Evolutionary conservation across 805 yeast genomes (phyloP), one percentile per base, ranked within the genome.

Genomic region (Pichia heedii): DNA sequence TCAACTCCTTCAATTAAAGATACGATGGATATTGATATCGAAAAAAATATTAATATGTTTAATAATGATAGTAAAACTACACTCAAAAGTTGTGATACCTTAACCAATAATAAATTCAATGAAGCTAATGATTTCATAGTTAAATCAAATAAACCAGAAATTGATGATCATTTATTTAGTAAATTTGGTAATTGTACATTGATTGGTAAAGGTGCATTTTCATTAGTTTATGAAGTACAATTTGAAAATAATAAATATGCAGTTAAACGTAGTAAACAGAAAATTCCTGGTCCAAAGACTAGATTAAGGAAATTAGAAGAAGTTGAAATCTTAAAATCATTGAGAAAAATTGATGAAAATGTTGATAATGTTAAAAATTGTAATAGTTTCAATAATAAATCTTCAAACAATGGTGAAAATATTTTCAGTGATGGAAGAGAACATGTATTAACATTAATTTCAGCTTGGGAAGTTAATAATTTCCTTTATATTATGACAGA

Each of bases 401-500:
- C n/a, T n/a, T n/a, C n/a, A n/a, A n/a, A n/a, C n/a, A n/a, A n/a
- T n/a, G n/a, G n/a, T 6, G 49, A 45, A 32, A 40, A 39, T 22
- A 50, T 29, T 13, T 10, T 46, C 9, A 38, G 40, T 26, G 68
- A 65, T 47, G 71, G 69, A 22, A 44, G 47, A 12, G 84, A 79
- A 43, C 93, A 85, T 57, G 76, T 93, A 33, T 75, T 93, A 37
- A 79, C 79, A 50, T 77, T 85, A 51, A 73, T 86, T 16, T 88
- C 86, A 57, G 85, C 84, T 26, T 90, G 97, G 96, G 94, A 85
- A 50, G 71, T 70, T 56, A 74, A 78, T 56, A 77, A 77, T 37
- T 79, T 79, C 51, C 76, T 82, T 50, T 93, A 90, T 60, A 86
- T 93, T 33, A 85, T 88, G 93, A 87, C 96, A 4, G 97, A 90